Conservation (phyloP, 805 yeast species). For the Yarrowia sp. region DNA sequence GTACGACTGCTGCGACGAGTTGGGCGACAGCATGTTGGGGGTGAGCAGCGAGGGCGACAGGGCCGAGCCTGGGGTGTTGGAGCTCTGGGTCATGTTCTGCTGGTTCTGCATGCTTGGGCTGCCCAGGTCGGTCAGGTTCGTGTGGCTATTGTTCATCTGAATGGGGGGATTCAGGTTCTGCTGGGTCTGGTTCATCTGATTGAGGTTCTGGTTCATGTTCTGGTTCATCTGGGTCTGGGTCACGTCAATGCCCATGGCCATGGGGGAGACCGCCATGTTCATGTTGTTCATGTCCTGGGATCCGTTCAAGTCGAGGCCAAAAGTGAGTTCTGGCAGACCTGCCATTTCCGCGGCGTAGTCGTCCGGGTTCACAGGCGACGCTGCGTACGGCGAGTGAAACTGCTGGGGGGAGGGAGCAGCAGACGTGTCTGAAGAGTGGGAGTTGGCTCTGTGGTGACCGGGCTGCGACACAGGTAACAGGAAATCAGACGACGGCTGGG, state of each 20-base stretch:
- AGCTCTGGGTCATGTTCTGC: not conserved
- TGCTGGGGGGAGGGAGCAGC: conserved; percentile 33
- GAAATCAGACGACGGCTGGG: conserved; percentile 7
- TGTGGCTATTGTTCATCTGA: conserved; percentile 6
- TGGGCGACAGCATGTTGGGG: conserved; percentile 31
- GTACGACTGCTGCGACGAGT: conserved; percentile 22
- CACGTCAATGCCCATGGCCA: conserved; percentile 23
- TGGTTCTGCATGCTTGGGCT: not conserved
- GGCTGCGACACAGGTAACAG: conserved; percentile 14
- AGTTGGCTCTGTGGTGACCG: conserved; percentile 13
- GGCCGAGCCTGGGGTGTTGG: not conserved
- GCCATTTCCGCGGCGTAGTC: conserved; percentile 34
- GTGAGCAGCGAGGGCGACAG: conserved; percentile 28
- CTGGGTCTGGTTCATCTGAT: not conserved
- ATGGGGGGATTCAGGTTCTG: conserved; percentile 8
- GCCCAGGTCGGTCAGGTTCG: not conserved
- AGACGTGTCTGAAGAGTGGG: conserved; percentile 35
- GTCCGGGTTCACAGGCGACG: conserved; percentile 35
- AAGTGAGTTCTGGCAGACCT: conserved; percentile 26
- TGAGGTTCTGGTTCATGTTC: not conserved
- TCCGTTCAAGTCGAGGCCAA: conserved; percentile 15
- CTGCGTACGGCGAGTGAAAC: conserved; percentile 27
- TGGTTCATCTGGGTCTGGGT: not conserved
- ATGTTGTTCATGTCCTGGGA: not conserved
- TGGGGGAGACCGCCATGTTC: conserved; percentile 16